Percentiles rank a stretch among this genome's conserved stretches.
These are phyloP conservation scores for Globisporangium carolinianum DNA, from an alignment of 352 stramenopile species.

Conservation along the genomic window DNA sequence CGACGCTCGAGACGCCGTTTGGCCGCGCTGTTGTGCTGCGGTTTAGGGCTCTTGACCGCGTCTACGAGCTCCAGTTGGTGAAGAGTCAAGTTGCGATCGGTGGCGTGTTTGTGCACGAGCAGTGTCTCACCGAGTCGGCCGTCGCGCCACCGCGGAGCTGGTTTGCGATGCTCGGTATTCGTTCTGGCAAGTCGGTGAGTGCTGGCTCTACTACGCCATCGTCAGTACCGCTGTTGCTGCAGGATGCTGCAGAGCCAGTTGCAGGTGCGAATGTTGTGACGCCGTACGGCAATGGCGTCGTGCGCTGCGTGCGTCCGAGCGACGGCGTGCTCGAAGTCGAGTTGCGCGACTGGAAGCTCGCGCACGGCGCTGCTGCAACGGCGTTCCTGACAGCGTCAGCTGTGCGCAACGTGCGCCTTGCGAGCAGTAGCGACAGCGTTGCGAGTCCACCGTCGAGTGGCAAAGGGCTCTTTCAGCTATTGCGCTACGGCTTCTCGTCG, in stretches of 20 bases:
- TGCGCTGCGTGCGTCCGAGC: constrained; percentile 31
- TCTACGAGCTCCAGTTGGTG: constrained; percentile 69
- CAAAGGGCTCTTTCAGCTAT: constrained; percentile 64
- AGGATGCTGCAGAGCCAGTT: constrained; percentile 8
- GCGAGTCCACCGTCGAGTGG: constrained; percentile 28
- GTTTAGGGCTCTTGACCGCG: constrained; percentile 51
- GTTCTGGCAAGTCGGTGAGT: constrained; percentile 11
- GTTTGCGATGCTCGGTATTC: constrained; percentile 51
- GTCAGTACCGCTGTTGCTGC: neutral
- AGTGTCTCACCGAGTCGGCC: constrained; percentile 31
- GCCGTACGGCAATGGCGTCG: constrained; percentile 51
- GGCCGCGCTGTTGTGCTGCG: constrained; percentile 57
- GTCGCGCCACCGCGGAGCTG: constrained; percentile 62
- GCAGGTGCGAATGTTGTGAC: constrained; percentile 41
- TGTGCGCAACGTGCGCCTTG: constrained; percentile 24
- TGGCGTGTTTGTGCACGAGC: constrained; percentile 52
- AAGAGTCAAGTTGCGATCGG: constrained; percentile 26
- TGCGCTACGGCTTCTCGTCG: constrained; percentile 40
- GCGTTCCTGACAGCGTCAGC: constrained; percentile 47
- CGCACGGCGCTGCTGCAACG: constrained; percentile 27
- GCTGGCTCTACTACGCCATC: neutral
- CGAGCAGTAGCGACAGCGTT: constrained; percentile 17
- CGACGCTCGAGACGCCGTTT: constrained; percentile 71
- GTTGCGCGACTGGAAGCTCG: constrained; percentile 46
- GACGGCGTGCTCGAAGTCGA: constrained; percentile 45